Conservation (phyloP, 352 stramenopile genomes). For the Pythium brachiatum region DNA sequence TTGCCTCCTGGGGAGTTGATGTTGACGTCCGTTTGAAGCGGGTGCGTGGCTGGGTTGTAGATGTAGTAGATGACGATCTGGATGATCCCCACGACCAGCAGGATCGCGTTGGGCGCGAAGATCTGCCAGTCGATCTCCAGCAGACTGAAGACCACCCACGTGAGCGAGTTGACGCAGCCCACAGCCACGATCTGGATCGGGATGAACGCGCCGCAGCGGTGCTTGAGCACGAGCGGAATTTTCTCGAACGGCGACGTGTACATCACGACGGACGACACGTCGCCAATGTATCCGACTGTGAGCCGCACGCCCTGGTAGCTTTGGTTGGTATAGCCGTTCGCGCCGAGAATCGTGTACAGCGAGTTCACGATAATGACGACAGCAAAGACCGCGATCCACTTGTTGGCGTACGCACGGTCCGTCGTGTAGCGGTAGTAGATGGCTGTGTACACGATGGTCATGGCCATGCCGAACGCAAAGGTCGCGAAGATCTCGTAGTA, state of each 20-base stretch:
- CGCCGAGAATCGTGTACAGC: slow-evolving; percentile 3
- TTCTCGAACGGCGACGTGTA: slow-evolving; percentile 61
- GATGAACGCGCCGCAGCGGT: slow-evolving; percentile 44
- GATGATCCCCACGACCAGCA: slow-evolving; percentile 28
- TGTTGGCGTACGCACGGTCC: neutral
- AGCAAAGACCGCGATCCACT: neutral
- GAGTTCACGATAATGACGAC: neutral
- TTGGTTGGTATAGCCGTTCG: slow-evolving; percentile 1
- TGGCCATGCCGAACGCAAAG: neutral
- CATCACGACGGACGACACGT: slow-evolving; percentile 40
- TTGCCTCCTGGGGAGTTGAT: neutral
- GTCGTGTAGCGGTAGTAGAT: slow-evolving; percentile 9
- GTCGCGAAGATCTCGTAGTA: slow-evolving; percentile 33
- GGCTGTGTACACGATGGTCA: neutral
- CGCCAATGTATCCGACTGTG: slow-evolving; percentile 35
- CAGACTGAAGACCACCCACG: slow-evolving; percentile 39
- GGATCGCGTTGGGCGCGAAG: slow-evolving; percentile 44
- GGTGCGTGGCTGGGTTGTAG: slow-evolving; percentile 40
- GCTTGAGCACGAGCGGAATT: slow-evolving; percentile 42
- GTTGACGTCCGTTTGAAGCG: neutral
- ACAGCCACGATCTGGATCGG: slow-evolving; percentile 48
- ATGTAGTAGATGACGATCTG: slow-evolving; percentile 42
- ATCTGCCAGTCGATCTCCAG: slow-evolving; percentile 46
- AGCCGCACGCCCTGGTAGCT: slow-evolving; percentile 25
- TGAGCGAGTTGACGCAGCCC: slow-evolving; percentile 39